Evolutionary conservation across 202 grass and related monocot species (phyloP).

Genomic region (Brachypodium distachyon): DNA sequence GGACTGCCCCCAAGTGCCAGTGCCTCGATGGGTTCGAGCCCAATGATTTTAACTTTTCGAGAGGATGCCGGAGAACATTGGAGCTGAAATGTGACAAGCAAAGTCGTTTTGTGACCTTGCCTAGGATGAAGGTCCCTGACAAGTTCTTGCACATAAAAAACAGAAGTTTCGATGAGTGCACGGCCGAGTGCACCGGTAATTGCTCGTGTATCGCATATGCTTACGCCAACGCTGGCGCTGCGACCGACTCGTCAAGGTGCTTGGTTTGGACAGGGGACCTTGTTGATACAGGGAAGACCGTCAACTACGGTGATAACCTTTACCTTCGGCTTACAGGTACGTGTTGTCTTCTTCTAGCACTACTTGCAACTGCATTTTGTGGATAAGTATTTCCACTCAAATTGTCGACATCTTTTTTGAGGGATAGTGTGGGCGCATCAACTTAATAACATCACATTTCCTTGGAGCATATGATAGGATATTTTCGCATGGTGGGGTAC

Average conservation of each 20-base stretch:
- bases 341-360: no score
- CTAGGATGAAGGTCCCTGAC: conserved; percentile 36
- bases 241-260: not conserved
- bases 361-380: no score
- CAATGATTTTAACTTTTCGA: not conserved
- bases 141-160: conserved; percentile 13
- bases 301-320: not conserved
- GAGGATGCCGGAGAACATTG: conserved; percentile 29
- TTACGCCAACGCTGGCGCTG: not conserved
- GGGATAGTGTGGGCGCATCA: no score
- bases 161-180: not conserved
- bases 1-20: not conserved
- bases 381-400: no score
- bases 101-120: conserved; percentile 16
- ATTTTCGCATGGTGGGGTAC: not conserved
- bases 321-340: not conserved
- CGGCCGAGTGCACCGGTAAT: not conserved
- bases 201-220: not conserved
- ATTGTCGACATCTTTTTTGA: no score
- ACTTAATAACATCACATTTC: no score
- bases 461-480: no score
- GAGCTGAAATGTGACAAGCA: not conserved
- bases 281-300: not conserved
- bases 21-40: conserved; percentile 25
- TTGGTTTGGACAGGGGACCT: conserved; percentile 26